These are phyloP conservation scores for Candida cerambycidarum DNA, from an alignment of 805 yeast species.

Conservation along the genomic window DNA sequence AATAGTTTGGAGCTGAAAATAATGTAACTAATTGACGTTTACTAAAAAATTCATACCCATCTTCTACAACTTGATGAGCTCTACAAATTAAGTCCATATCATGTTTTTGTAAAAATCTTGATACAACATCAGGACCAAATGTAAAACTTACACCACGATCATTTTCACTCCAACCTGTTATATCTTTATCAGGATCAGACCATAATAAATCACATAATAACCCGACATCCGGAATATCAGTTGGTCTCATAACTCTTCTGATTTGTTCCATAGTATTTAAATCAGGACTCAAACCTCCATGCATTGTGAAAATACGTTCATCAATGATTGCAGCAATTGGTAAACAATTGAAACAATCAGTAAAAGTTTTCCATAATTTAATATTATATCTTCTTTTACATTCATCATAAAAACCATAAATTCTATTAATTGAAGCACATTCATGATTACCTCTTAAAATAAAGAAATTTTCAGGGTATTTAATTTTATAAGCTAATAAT, in stretches of 20 bases:
- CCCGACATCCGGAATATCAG: conserved; percentile 98
- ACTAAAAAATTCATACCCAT: conserved; percentile 95
- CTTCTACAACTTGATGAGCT: conserved; percentile 99
- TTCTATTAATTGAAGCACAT: conserved; percentile 96
- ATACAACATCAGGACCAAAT: conserved; percentile 99
- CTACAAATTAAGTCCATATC: conserved; percentile 98
- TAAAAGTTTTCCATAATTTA: conserved; percentile 97
- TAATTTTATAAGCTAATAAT: conserved; percentile 91
- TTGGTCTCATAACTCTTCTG: conserved; percentile 98
- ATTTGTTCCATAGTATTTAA: conserved; percentile 98
- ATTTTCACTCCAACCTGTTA: conserved; percentile 98
- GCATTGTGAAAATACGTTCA: conserved; percentile 98
- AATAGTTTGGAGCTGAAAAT: conserved; percentile 96
- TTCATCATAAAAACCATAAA: conserved; percentile 97
- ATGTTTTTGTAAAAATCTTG: conserved; percentile 92
- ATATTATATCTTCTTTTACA: conserved; percentile 98
- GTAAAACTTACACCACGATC: conserved; percentile 99
- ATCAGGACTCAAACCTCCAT: conserved; percentile 97
- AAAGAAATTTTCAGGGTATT: conserved; percentile 97
- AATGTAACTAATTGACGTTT: conserved; percentile 94
- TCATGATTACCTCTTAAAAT: conserved; percentile 98
- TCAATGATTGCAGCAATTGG: conserved; percentile 98
- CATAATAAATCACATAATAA: conserved; percentile 92
- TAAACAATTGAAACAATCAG: conserved; percentile 96
- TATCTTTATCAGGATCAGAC: conserved; percentile 99